Conservation (phyloP, 768 basidiomycete species). For the Suillus occidentalis region DNA sequence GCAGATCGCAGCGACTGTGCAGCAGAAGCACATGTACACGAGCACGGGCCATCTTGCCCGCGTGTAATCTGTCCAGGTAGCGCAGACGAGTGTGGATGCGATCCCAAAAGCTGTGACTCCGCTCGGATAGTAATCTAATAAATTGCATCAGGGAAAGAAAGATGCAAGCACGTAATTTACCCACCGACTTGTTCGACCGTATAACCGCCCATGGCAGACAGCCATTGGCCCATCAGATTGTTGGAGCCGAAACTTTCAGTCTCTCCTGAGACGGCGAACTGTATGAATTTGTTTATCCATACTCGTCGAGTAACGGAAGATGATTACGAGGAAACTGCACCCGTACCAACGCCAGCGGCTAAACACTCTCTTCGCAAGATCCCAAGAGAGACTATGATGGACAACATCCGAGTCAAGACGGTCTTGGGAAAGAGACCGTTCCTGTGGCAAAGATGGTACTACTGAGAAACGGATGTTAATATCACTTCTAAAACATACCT, state of each 20-base stretch:
- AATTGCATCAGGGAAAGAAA: slow-evolving; percentile 18
- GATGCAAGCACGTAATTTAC: slow-evolving; percentile 11
- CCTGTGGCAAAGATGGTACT: slow-evolving; percentile 35
- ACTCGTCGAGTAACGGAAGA: not conserved
- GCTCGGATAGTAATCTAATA: slow-evolving; percentile 55
- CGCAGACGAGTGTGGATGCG: slow-evolving; percentile 59
- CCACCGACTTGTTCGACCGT: slow-evolving; percentile 61
- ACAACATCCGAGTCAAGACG: slow-evolving; percentile 47
- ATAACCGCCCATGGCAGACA: slow-evolving; percentile 60
- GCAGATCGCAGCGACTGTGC: slow-evolving; percentile 52
- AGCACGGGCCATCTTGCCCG: slow-evolving; percentile 62
- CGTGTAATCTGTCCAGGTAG: slow-evolving; percentile 62
- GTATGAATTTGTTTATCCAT: not conserved
- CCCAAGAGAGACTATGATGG: slow-evolving; percentile 47
- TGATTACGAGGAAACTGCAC: slow-evolving; percentile 58
- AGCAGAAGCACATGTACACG: slow-evolving; percentile 59
- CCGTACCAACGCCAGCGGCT: slow-evolving; percentile 68
- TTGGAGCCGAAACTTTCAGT: slow-evolving; percentile 69
- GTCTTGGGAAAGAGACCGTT: slow-evolving; percentile 50
- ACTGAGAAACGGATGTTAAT: not conserved
- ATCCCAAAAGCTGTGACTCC: slow-evolving; percentile 68
- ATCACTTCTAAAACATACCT: slow-evolving; percentile 37
- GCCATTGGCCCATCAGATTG: slow-evolving; percentile 73
- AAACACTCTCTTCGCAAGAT: slow-evolving; percentile 47
- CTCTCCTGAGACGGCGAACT: slow-evolving; percentile 69